These are phyloP conservation scores for Microsporum ferrugineum DNA, from an alignment of 2,329 filamentous ascomycete genomes.

Conservation along the genomic window DNA sequence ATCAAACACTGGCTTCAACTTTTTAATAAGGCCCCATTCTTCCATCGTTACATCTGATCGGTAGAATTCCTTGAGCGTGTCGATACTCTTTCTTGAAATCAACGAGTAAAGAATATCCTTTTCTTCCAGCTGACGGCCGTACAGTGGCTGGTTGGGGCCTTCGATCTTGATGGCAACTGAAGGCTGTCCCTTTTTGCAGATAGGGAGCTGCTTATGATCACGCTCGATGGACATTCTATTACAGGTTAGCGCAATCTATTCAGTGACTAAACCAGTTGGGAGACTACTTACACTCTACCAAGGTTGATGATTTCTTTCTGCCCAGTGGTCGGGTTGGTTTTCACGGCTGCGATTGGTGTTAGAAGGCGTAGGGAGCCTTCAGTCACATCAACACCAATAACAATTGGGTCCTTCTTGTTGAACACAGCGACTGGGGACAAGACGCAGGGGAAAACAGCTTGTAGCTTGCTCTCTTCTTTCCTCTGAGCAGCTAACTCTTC, in stretches of 20 bases:
- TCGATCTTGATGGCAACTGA: conserved; percentile 97
- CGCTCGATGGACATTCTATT: conserved; percentile 84
- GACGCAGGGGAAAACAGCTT: conserved; percentile 94
- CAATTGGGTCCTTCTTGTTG: conserved; percentile 95
- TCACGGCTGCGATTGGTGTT: conserved; percentile 81
- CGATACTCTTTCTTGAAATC: conserved; percentile 79
- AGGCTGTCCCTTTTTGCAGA: conserved; percentile 95
- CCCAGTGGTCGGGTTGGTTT: conserved; percentile 65
- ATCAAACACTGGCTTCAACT: conserved; percentile 90
- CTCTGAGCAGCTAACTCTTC: conserved; percentile 72
- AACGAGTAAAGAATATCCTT: conserved; percentile 76
- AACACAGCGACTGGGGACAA: conserved; percentile 84
- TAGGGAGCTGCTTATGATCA: conserved; percentile 85
- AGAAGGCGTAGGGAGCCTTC: conserved; percentile 78
- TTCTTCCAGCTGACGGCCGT: conserved; percentile 91
- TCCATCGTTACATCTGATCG: conserved; percentile 76
- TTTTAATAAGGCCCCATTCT: conserved; percentile 89
- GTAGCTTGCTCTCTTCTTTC: conserved; percentile 91
- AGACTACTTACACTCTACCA: conserved; percentile 73
- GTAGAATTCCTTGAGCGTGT: conserved; percentile 94
- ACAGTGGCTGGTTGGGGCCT: conserved; percentile 79
- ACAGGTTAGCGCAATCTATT: background rate
- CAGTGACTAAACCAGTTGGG: background rate
- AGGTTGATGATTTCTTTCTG: conserved; percentile 73
- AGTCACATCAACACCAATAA: conserved; percentile 88